Conservation (phyloP, 2,329 filamentous ascomycete species). For the Penicillium digitatum region DNA sequence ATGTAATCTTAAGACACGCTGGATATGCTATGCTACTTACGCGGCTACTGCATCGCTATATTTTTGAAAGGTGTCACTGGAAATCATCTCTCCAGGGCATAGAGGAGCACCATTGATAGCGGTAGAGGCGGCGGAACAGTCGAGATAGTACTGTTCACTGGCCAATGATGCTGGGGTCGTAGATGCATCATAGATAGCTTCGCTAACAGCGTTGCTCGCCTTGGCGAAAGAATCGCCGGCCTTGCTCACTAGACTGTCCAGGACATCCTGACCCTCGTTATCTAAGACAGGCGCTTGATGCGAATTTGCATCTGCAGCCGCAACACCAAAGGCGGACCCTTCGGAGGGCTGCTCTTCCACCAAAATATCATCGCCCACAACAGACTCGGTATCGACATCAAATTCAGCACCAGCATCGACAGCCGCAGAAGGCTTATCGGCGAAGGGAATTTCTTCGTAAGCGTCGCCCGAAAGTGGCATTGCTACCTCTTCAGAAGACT, state of each 20-base stretch:
- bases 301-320: constrained; percentile 18
- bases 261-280: constrained; percentile 43
- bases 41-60: constrained; percentile 57
- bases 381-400: constrained; percentile 5
- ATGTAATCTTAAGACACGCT: background rate
- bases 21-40: constrained; percentile 36
- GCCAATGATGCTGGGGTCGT: no score
- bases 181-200: constrained; percentile 59
- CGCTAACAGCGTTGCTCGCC: constrained; percentile 51
- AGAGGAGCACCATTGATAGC: constrained; percentile 52
- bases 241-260: constrained; percentile 50
- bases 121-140: no score
- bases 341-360: constrained; percentile 46
- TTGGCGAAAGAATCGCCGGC: constrained; percentile 53
- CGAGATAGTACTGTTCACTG: no score
- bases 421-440: background rate
- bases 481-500: background rate
- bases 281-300: constrained; percentile 38
- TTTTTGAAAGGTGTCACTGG: constrained; percentile 51
- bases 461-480: background rate
- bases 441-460: background rate
- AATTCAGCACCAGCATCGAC: background rate
- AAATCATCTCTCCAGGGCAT: constrained; percentile 44
- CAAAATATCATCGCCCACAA: constrained; percentile 35
- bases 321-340: constrained; percentile 17